Percentiles rank a stretch among this genome's conserved stretches.
Evolutionary conservation across 257 asterid genomes (phyloP).

Genomic region (Solanum paucissectum): DNA sequence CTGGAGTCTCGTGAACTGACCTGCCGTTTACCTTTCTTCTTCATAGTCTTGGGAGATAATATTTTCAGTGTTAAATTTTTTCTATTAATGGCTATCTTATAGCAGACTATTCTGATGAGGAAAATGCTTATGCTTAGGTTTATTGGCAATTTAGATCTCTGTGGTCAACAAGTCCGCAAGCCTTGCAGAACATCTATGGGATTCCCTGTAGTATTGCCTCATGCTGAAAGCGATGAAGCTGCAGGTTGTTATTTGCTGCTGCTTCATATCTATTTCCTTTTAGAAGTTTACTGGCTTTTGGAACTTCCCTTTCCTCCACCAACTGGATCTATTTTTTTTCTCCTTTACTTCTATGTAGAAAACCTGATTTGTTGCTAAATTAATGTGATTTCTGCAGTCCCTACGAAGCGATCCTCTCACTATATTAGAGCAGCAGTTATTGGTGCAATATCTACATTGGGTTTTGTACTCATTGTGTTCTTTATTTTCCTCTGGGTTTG

Average conservation of each 20-base stretch:
- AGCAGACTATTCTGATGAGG: conserved; percentile 23
- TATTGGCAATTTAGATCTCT: conserved; percentile 86
- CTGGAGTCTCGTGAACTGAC: background rate
- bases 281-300: background rate
- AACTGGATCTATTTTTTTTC: background rate
- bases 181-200: conserved; percentile 93
- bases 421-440: conserved; percentile 67
- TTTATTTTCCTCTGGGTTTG: conserved; percentile 64
- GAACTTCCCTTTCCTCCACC: background rate
- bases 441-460: conserved; percentile 68
- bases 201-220: conserved; percentile 93
- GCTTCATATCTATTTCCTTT: background rate
- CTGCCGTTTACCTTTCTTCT: background rate
- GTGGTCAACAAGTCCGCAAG: conserved; percentile 89
- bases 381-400: conserved; percentile 25
- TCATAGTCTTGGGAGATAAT: background rate
- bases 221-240: conserved; percentile 76
- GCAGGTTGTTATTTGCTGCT: conserved; percentile 32
- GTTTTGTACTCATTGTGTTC: conserved; percentile 47
- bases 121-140: conserved; percentile 51
- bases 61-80: background rate
- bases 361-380: background rate
- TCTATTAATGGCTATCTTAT: background rate
- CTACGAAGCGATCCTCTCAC: conserved; percentile 51
- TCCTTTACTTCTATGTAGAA: background rate